Base-by-base conservation (phyloP, 2,329 filamentous ascomycete genomes). In the Aaosphaeria arxii region DNA sequence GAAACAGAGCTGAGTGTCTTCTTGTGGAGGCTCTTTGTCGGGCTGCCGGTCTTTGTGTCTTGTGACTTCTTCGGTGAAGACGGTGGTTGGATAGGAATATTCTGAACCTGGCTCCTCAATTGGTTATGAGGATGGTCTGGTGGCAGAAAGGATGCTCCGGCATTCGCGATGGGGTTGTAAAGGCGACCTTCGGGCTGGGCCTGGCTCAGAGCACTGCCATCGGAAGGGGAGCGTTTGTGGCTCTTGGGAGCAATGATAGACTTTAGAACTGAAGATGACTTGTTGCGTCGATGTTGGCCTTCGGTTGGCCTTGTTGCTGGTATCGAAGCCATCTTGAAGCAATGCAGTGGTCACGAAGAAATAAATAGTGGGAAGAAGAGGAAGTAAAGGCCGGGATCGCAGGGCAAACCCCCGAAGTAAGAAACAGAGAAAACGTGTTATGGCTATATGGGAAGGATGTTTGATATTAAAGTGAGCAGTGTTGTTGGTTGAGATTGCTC, bases 1-100 rank as follows among this genome's bases (percentile, higher is more conserved):
- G 78, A 80, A 2, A 80, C 74, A 1, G 77, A 71, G 58, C 78
- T 80, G 53, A 78, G 74, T 1, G 77, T 79, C 60, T 78, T 80
- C 64, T 78, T 80, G 59, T 80, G 77, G 45, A 77, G 52, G 48
- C 54, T 57, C 56, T 67, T 61, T 39, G 57, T 56, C 48, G 67
- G 55, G 66, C 72, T 52, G 33, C 9, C n/a, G 58, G 59, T 53
- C 59, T 59, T 54, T 11, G 63, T 59, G 24, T 71, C 70, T 6
- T 71, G 67, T 17, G 67, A 63, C 56, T 75, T 76, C 30, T 63
- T 64, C 1, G 67, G 61, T 11, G 63, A 57, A 5, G 63, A 57
- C 11, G 63, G 58, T 9, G 57, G 59, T 46, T 71, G 49, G 68
- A 59, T 58, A 70, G 58, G 52, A 41, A 59, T 74, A 54, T 74